A percentile compares a stretch with the other conserved stretches of the same genome.
These are phyloP conservation scores for Aspergillus haitiensis DNA, from an alignment of 495 filamentous ascomycete genomes.

Conservation along the genomic window DNA sequence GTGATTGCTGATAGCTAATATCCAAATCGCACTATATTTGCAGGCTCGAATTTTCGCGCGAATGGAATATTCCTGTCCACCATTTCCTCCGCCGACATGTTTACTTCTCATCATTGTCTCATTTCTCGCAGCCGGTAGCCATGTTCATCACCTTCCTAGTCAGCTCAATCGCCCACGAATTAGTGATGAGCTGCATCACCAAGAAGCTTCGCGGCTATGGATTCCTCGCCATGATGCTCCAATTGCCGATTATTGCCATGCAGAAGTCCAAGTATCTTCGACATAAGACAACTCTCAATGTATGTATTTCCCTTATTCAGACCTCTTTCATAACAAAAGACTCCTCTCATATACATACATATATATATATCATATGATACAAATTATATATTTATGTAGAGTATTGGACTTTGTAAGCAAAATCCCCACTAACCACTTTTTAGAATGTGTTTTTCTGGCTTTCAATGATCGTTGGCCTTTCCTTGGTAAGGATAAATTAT, in stretches of 20 bases:
- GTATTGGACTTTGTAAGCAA: too few species aligned
- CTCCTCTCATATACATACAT: neutral
- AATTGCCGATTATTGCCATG: constrained; percentile 89
- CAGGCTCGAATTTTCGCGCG: constrained; percentile 92
- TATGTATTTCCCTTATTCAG: constrained; percentile 28
- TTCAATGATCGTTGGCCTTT: constrained; percentile 88
- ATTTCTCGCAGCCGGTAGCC: constrained; percentile 74
- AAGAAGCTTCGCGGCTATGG: constrained; percentile 96
- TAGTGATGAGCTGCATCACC: constrained; percentile 97
- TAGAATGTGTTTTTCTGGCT: constrained; percentile 91
- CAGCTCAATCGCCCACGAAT: constrained; percentile 83
- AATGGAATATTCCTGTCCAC: constrained; percentile 99
- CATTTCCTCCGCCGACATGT: constrained; percentile 95
- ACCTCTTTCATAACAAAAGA: neutral
- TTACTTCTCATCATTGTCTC: constrained; percentile 73
- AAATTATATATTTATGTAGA: too few species aligned
- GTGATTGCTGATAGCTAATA: neutral
- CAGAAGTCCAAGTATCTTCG: constrained; percentile 78
- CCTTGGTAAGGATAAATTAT: constrained; percentile 61
- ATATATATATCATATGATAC: too few species aligned
- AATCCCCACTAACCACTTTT: neutral
- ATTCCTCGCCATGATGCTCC: constrained; percentile 91
- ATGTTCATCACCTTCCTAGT: constrained; percentile 92
- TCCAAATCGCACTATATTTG: neutral
- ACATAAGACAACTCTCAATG: constrained; percentile 73